Conservation (phyloP, 345 rosid species). For the Camelina sativa region DNA sequence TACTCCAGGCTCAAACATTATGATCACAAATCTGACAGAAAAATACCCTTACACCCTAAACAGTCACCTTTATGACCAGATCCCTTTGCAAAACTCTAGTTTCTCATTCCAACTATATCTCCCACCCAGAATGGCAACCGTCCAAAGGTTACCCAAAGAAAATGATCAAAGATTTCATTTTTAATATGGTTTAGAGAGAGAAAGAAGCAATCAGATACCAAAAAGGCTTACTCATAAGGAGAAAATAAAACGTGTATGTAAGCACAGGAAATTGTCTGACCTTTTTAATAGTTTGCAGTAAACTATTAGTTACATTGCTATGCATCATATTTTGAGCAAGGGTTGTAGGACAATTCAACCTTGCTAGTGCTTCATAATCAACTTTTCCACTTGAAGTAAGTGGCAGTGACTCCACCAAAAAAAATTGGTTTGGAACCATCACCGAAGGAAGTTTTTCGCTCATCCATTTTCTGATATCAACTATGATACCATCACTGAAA, state of each 20-base stretch:
- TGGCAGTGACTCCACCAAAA: slow-evolving; percentile 66
- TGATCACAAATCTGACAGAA: neutral
- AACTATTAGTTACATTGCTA: slow-evolving; percentile 34
- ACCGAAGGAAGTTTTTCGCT: slow-evolving; percentile 65
- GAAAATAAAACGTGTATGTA: neutral
- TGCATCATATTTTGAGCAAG: slow-evolving; percentile 45
- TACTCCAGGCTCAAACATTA: slow-evolving; percentile 11
- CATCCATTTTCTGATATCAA: slow-evolving; percentile 66
- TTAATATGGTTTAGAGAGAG: slow-evolving; percentile 18
- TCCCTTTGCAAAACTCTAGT: slow-evolving; percentile 2
- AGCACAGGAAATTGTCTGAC: slow-evolving; percentile 45
- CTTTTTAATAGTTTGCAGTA: slow-evolving; percentile 70
- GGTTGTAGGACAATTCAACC: slow-evolving; percentile 38
- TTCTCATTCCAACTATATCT: neutral
- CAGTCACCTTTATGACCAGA: neutral
- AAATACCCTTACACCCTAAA: neutral
- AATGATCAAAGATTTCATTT: slow-evolving; percentile 12
- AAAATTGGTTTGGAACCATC: slow-evolving; percentile 71
- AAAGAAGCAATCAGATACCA: slow-evolving; percentile 4
- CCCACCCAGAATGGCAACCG: neutral
- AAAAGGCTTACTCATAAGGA: slow-evolving; percentile 1
- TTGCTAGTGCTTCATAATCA: slow-evolving; percentile 65
- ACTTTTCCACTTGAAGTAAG: slow-evolving; percentile 80
- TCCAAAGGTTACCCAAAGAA: slow-evolving; percentile 21
- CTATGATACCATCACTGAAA: slow-evolving; percentile 46